phyloP scores from a whole-genome alignment of 495 filamentous ascomycete species.

The Talaromyces wortmannii region DNA sequence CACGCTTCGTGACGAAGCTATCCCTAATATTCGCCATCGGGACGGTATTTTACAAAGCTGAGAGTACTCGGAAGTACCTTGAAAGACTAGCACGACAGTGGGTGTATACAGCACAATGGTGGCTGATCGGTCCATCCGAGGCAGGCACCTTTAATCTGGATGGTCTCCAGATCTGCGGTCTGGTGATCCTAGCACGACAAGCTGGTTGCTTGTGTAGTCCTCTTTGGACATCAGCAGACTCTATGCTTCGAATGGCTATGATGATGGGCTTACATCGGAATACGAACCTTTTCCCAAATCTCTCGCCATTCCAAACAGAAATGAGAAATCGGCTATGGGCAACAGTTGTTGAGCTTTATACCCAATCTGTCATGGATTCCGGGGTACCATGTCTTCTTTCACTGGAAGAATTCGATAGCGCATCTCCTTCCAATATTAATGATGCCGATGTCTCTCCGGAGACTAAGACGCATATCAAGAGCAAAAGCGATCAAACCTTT shows the following conservation, averaged over 20 bases:
- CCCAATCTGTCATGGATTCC: conserved; percentile 39
- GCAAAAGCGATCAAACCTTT: conserved; percentile 20
- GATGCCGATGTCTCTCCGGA: conserved; percentile 37
- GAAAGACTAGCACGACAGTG: conserved; percentile 30
- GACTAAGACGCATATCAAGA: conserved; percentile 10
- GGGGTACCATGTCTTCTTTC: conserved; percentile 37
- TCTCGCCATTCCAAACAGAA: conserved; percentile 41
- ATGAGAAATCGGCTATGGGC: conserved; percentile 50
- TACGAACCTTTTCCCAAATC: conserved; percentile 35
- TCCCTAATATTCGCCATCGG: conserved; percentile 17
- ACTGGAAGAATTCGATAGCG: conserved; percentile 35
- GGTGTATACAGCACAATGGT: conserved; percentile 46
- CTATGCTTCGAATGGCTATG: conserved; percentile 41
- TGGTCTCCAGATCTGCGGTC: conserved; percentile 42
- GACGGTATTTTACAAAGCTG: conserved; percentile 21
- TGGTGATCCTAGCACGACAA: conserved; percentile 42
- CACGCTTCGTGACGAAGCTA: conserved; percentile 14
- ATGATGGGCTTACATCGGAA: conserved; percentile 49
- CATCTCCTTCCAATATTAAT: conserved; percentile 36
- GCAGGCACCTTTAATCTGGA: conserved; percentile 33
- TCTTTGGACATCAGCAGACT: conserved; percentile 41
- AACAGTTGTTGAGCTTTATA: conserved; percentile 45
- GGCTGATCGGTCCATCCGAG: conserved; percentile 42
- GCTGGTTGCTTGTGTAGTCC: conserved; percentile 36
- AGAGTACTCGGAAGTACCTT: conserved; percentile 15